phyloP scores from a whole-genome alignment of 768 basidiomycete genomes.

The Amanita inopinata region DNA sequence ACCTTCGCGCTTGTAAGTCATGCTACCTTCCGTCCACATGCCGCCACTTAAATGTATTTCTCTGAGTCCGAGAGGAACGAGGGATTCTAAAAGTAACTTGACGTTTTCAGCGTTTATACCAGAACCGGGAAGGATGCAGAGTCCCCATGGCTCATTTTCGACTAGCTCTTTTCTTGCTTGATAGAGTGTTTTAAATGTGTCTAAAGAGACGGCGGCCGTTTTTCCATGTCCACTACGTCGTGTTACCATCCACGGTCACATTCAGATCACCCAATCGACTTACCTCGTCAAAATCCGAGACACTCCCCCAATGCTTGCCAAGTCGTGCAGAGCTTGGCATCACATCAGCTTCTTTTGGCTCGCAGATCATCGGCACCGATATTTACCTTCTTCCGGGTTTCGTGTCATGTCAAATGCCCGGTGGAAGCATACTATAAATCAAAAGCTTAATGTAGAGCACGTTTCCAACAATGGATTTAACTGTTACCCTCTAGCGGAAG shows the following conservation, averaged over 20 bases:
- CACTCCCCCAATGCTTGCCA: constrained; percentile 51
- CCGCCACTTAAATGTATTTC: constrained; percentile 77
- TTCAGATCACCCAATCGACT: background rate
- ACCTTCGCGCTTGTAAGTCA: constrained; percentile 39
- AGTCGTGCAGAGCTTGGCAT: constrained; percentile 32
- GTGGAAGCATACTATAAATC: constrained; percentile 59
- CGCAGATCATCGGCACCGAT: background rate
- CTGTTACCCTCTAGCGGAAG: constrained; percentile 50
- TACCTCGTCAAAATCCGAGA: constrained; percentile 78
- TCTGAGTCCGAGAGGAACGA: constrained; percentile 46
- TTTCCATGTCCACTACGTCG: constrained; percentile 40
- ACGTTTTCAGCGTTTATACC: constrained; percentile 58
- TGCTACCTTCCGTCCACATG: constrained; percentile 44
- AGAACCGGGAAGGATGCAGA: constrained; percentile 63
- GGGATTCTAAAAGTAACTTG: constrained; percentile 32
- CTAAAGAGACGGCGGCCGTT: constrained; percentile 32
- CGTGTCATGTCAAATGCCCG: constrained; percentile 69
- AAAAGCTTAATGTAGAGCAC: background rate
- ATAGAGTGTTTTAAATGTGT: constrained; percentile 31
- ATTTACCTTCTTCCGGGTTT: constrained; percentile 42
- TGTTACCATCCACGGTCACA: background rate
- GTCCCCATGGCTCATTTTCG: constrained; percentile 28
- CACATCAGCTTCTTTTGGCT: background rate
- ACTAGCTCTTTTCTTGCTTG: constrained; percentile 24
- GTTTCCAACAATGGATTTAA: background rate